Conservation (phyloP, 2,329 filamentous ascomycete genomes). For the Fusarium brachygibbosum region DNA sequence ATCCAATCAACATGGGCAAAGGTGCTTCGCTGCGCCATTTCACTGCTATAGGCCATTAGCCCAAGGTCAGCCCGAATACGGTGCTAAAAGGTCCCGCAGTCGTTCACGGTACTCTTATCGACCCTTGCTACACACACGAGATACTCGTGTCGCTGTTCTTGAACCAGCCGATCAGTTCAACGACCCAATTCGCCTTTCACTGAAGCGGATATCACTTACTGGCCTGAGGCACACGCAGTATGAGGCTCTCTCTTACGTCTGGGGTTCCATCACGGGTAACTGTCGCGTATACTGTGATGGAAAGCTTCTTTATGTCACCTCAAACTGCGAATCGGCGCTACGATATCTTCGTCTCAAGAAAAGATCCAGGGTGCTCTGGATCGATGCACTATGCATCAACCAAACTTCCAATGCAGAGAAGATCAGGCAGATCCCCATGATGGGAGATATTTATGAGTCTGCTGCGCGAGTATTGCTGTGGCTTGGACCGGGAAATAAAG, state of each 20-base stretch:
- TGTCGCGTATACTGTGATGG: constrained; percentile 31
- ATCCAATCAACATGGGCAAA: not conserved
- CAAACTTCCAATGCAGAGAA: constrained; percentile 37
- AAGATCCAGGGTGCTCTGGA: constrained; percentile 38
- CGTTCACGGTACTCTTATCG: constrained; percentile 17
- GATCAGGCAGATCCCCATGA: constrained; percentile 41
- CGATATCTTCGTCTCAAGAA: constrained; percentile 25
- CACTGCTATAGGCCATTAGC: constrained; percentile 2
- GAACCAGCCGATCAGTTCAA: constrained; percentile 25
- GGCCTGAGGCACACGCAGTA: constrained; percentile 13
- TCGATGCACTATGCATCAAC: constrained; percentile 48
- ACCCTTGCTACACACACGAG: constrained; percentile 7
- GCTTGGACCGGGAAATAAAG: constrained; percentile 37
- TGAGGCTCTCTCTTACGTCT: constrained; percentile 43
- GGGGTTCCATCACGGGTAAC: constrained; percentile 32
- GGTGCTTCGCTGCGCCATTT: not conserved
- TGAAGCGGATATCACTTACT: constrained; percentile 27
- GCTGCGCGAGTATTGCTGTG: constrained; percentile 44
- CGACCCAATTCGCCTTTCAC: constrained; percentile 11
- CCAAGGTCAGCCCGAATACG: constrained; percentile 12
- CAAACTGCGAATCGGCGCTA: constrained; percentile 37
- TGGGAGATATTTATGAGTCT: constrained; percentile 44
- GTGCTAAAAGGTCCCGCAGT: constrained; percentile 24
- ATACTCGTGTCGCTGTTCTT: constrained; percentile 22
- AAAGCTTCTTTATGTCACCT: constrained; percentile 24